Base-by-base conservation (phyloP, 139 green algal genomes). In the Picochlorum sp. region DNA sequence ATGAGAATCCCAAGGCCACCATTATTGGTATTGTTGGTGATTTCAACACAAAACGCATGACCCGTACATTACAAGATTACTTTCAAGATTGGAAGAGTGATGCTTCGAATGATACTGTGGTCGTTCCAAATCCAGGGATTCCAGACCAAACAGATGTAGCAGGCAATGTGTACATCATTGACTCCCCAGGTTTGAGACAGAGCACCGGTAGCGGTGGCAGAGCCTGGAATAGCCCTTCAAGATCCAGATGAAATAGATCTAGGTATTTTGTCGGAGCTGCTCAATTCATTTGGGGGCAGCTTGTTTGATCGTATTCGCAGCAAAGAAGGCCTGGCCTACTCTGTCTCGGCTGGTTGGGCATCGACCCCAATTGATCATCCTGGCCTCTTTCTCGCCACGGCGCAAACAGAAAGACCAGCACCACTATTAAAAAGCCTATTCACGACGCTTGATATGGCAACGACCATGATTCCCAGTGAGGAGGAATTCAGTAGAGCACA, bases 291-390 rank as follows among this genome's bases (percentile, higher is more conserved):
- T 71, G 87, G 87, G 0, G 86, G 86, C 5, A 34, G 69, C 24
- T 81, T 95, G 3, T 95, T 95, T 63, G 77, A 95, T 67, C 49
- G 80, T 59, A 76, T 90, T 34, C 75, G 86, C n/a, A 80, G 73
- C 1, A 68, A 77, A 23, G 74, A 90, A 69, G 87, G 86, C 0
- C 74, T 95, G 57, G 85, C 84, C 14, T 95, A 95, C 72, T 79
- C 52, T 13, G 81, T 95, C 1, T 69, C 41, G 18, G 85, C 74
- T 21, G 65, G 65, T 37, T 95, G 85, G 85, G 71, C 86, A 26
- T 68, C 61, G 10, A 69, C 65, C 0, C 81, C 87, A 4, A 50
- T 73, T 14, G 85, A 91, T 61, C 85, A 94, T 54, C 65, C 59
- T 9, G 87, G 87, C 2, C 54, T 90, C 4, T 95, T 95, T 71